Evolutionary conservation across 2,329 filamentous ascomycete genomes (phyloP).

Genomic region (Colletotrichum melonis): DNA sequence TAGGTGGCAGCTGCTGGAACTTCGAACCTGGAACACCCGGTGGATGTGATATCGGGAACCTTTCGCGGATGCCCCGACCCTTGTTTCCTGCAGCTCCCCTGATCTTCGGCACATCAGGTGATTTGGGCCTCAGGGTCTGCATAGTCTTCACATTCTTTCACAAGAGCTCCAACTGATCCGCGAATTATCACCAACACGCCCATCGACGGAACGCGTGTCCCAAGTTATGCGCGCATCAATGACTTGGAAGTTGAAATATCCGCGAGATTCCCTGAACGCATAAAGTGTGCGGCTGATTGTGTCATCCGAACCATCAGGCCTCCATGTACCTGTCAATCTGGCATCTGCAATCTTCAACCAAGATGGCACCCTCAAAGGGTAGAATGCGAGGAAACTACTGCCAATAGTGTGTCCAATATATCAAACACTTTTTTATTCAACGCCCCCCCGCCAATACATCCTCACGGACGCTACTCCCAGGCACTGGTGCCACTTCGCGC

Average conservation of each 20-base stretch:
- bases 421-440: conserved; percentile 5
- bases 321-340: not conserved
- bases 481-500: conserved; percentile 1
- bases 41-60: conserved; percentile 18
- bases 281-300: not conserved
- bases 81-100: conserved; percentile 26
- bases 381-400: not conserved
- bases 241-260: not conserved
- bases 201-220: not conserved
- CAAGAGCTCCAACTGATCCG: not conserved
- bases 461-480: not conserved
- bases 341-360: not conserved
- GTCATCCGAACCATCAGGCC: not conserved
- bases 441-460: conserved; percentile 1
- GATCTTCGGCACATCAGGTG: conserved; percentile 14
- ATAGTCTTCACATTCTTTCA: not conserved
- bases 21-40: not conserved
- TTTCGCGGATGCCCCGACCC: conserved; percentile 28
- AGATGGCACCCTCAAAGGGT: not conserved
- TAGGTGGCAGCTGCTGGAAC: not conserved
- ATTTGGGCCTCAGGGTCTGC: not conserved
- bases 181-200: not conserved
- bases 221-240: not conserved
- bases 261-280: not conserved
- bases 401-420: conserved; percentile 4